Conservation (phyloP, 768 basidiomycete genomes). For the Russula compacta region DNA sequence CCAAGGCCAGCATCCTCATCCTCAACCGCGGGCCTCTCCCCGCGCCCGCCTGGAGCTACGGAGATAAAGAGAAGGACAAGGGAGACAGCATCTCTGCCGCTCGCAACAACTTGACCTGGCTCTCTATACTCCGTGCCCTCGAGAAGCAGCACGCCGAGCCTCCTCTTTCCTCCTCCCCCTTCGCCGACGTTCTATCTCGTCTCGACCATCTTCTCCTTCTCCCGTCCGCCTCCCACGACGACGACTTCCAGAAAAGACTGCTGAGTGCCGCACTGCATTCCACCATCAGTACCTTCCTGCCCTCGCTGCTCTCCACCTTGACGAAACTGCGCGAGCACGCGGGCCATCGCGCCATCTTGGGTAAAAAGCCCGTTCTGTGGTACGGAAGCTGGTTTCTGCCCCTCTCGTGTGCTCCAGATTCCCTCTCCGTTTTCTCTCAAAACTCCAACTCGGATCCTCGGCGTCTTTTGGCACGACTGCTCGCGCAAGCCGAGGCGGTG, state of each 20-base stretch:
- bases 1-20: conserved; percentile 1
- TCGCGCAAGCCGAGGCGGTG: conserved; percentile 2
- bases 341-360: conserved; percentile 3
- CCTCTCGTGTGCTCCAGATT: conserved; percentile 1
- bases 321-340: not conserved
- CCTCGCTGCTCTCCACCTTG: conserved; percentile 6
- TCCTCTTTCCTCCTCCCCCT: not conserved
- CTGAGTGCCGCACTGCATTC: conserved; percentile 11
- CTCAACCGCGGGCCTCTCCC: conserved; percentile 14
- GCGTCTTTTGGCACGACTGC: conserved; percentile 1
- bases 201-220: not conserved
- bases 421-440: not conserved
- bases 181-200: not conserved
- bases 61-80: not conserved
- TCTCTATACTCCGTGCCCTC: not conserved
- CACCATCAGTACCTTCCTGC: conserved; percentile 13
- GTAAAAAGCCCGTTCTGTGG: conserved; percentile 14
- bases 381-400: conserved; percentile 17
- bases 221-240: not conserved
- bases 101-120: conserved; percentile 10
- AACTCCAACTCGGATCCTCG: not conserved
- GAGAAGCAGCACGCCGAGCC: conserved; percentile 2
- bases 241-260: not conserved
- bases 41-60: conserved; percentile 17
- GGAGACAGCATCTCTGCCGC: not conserved